Evolutionary conservation across 495 filamentous ascomycete genomes (phyloP).

Genomic region (Hypoxylon intermedium): DNA sequence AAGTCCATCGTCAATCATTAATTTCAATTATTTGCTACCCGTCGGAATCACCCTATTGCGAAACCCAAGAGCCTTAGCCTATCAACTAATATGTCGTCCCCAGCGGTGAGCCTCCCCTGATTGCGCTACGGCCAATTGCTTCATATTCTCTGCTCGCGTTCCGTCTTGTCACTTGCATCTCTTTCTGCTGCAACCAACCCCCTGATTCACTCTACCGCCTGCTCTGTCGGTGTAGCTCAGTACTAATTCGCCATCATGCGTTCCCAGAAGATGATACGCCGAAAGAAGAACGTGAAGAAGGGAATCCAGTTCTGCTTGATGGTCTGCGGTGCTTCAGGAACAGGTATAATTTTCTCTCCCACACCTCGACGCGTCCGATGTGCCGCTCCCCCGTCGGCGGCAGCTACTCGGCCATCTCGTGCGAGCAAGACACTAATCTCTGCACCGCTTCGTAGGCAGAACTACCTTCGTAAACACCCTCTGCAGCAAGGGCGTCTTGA

Average conservation of each 20-base stretch:
- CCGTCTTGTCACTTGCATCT: slow-evolving; percentile 1
- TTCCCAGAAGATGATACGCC: slow-evolving; percentile 88
- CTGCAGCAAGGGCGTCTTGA: slow-evolving; percentile 90
- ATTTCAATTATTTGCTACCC: slow-evolving; percentile 39
- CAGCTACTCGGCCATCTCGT: slow-evolving; percentile 1
- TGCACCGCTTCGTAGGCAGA: slow-evolving; percentile 66
- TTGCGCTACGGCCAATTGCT: slow-evolving; percentile 36
- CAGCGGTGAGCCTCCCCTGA: slow-evolving; percentile 48
- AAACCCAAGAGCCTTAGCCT: slow-evolving; percentile 39
- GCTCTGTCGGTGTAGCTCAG: slow-evolving; percentile 8
- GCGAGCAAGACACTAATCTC: slow-evolving; percentile 34
- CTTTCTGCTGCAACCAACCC: slow-evolving; percentile 4
- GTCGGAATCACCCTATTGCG: slow-evolving; percentile 35
- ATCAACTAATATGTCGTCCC: slow-evolving; percentile 49
- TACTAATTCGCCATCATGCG: slow-evolving; percentile 48
- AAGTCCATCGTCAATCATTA: slow-evolving; percentile 32
- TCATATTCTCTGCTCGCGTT: slow-evolving; percentile 7
- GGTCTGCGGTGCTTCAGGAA: slow-evolving; percentile 98
- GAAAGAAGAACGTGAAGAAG: slow-evolving; percentile 99
- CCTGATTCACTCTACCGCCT: slow-evolving; percentile 25
- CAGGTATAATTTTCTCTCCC: slow-evolving; percentile 68
- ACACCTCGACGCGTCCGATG: slow-evolving; percentile 18
- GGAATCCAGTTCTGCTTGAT: slow-evolving; percentile 99
- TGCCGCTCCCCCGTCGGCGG: slow-evolving; percentile 3
- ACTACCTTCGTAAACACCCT: slow-evolving; percentile 99